Conservation (phyloP, 1,284 basidiomycete species). For the Papiliotrema terrestris region DNA sequence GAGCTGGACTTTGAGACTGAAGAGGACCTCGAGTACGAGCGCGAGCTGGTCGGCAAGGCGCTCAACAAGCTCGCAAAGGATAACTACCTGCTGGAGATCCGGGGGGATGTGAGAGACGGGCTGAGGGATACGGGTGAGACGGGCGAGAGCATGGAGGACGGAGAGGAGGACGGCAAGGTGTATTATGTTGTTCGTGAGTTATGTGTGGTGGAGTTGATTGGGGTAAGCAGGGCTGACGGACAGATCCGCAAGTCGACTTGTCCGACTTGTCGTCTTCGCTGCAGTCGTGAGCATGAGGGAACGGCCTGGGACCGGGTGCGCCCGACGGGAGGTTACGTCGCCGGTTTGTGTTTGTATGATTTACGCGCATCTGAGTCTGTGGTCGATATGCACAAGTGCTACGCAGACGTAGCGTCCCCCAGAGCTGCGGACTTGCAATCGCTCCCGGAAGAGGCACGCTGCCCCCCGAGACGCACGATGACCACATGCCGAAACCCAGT, state of each 20-base stretch:
- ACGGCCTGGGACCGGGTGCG: no score
- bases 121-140: slow-evolving; percentile 56
- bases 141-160: slow-evolving; percentile 22
- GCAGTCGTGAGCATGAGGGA: slow-evolving; percentile 3
- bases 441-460: no score
- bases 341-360: not conserved
- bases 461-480: no score
- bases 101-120: slow-evolving; percentile 74
- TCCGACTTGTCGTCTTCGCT: slow-evolving; percentile 45
- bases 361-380: not conserved
- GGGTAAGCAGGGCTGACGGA: not conserved
- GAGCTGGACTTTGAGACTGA: slow-evolving; percentile 79
- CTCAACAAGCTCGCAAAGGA: slow-evolving; percentile 88
- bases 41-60: slow-evolving; percentile 84
- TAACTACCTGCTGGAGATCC: slow-evolving; percentile 76
- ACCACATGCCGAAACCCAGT: no score
- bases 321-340: no score
- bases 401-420: not conserved
- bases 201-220: not conserved
- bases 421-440: no score
- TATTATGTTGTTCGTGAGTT: slow-evolving; percentile 47
- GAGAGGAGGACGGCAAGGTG: slow-evolving; percentile 25
- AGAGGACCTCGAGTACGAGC: slow-evolving; percentile 89
- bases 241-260: slow-evolving; percentile 48
- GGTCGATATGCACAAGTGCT: no score